phyloP scores from a whole-genome alignment of 148 eudicot species.

The Rhododendron mucronatum region DNA sequence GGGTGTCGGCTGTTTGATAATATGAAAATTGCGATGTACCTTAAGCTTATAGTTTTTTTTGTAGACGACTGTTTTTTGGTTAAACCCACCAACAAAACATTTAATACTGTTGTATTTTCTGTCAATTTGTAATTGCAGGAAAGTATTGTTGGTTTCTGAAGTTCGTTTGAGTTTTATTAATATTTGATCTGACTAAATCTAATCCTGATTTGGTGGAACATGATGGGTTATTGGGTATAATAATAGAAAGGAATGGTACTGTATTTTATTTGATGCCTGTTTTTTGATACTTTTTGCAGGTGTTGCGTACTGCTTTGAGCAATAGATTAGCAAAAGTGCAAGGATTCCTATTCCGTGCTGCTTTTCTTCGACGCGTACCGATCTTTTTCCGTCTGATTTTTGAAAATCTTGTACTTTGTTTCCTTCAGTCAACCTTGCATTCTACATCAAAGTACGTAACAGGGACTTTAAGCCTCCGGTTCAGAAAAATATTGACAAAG shows the following conservation, averaged over 20 bases:
- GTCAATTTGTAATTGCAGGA: background rate
- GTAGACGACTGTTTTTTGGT: background rate
- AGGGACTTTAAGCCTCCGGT: slow-evolving; percentile 82
- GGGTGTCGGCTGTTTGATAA: background rate
- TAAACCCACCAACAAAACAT: background rate
- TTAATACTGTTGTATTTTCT: background rate
- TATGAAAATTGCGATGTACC: background rate
- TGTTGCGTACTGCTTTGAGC: slow-evolving; percentile 83
- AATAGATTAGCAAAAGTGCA: slow-evolving; percentile 97
- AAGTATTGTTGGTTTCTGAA: background rate
- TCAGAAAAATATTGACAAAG: slow-evolving; percentile 87
- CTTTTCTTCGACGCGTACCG: slow-evolving; percentile 94
- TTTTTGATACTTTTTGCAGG: slow-evolving; percentile 42
- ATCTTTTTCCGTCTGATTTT: slow-evolving; percentile 76
- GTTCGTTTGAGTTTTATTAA: background rate
- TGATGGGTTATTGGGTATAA: background rate
- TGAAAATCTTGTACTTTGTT: slow-evolving; percentile 84
- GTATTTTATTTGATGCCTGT: background rate
- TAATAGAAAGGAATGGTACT: background rate
- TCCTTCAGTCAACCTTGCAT: slow-evolving; percentile 74
- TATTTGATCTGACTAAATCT: background rate
- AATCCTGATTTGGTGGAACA: background rate
- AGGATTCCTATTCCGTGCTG: slow-evolving; percentile 94
- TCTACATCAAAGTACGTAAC: slow-evolving; percentile 94
- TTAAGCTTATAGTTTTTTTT: background rate